Percentiles rank a stretch among this genome's conserved stretches.
These are phyloP conservation scores for Xylariaceae sp. DNA, from an alignment of 2,329 filamentous ascomycete genomes.

Conservation along the genomic window DNA sequence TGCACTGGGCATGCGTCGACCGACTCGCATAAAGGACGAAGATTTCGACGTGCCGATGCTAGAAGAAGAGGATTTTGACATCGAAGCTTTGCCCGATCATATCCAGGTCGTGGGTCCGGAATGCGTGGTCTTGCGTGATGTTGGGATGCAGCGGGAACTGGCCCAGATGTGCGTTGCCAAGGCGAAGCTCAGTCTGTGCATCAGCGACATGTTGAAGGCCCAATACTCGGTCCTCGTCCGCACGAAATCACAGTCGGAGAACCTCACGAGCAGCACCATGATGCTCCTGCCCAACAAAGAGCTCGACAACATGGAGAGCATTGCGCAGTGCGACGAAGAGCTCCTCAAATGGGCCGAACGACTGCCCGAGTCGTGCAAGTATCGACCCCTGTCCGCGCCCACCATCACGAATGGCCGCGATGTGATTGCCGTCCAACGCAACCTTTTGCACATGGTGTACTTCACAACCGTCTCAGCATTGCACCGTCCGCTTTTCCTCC, in stretches of 20 bases:
- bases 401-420: slow-evolving; percentile 57
- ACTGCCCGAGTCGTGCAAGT: slow-evolving; percentile 66
- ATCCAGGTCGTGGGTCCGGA: slow-evolving; percentile 63
- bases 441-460: slow-evolving; percentile 90
- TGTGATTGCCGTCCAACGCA: slow-evolving; percentile 64
- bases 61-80: slow-evolving; percentile 77
- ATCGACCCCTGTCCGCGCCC: slow-evolving; percentile 49
- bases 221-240: slow-evolving; percentile 90
- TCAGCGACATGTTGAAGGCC: slow-evolving; percentile 81
- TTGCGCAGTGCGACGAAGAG: slow-evolving; percentile 72
- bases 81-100: slow-evolving; percentile 60
- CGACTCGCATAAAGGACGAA: slow-evolving; percentile 85
- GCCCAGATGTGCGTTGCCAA: slow-evolving; percentile 89
- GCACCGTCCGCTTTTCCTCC: slow-evolving; percentile 85
- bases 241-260: slow-evolving; percentile 71
- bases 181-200: slow-evolving; percentile 80
- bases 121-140: slow-evolving; percentile 66
- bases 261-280: slow-evolving; percentile 71
- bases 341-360: slow-evolving; percentile 71
- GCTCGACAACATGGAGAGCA: slow-evolving; percentile 73
- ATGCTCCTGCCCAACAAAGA: slow-evolving; percentile 89
- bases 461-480: slow-evolving; percentile 86
- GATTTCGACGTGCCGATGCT: slow-evolving; percentile 94
- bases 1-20: slow-evolving; percentile 86
- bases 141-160: slow-evolving; percentile 68